Evolutionary conservation across 116 monocot species (phyloP).

Genomic region (Phalaenopsis hybrid): DNA sequence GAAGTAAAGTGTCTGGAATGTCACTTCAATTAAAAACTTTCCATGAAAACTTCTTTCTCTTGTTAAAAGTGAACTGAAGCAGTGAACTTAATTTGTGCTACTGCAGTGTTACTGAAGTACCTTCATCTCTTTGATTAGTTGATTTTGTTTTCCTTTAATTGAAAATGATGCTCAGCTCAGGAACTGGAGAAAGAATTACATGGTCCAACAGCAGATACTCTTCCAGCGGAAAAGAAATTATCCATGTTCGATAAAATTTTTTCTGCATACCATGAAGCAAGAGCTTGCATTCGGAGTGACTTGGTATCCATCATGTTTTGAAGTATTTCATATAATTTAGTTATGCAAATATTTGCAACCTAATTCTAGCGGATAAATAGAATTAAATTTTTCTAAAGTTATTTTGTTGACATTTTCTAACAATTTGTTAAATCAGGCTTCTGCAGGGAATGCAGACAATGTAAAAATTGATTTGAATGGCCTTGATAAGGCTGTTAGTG

Average conservation of each 20-base stretch:
- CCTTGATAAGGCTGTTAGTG: constrained; percentile 96
- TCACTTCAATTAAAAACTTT: neutral
- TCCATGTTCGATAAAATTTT: constrained; percentile 93
- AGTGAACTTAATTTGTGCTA: constrained; percentile 5
- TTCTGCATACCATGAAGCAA: constrained; percentile 95
- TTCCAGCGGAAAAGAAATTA: constrained; percentile 83
- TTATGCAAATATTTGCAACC: neutral
- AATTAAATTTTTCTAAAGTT: neutral
- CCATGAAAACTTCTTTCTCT: neutral
- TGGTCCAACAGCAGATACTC: constrained; percentile 45
- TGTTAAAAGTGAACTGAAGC: neutral
- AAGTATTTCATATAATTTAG: neutral
- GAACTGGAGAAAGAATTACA: constrained; percentile 94
- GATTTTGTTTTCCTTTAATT: constrained; percentile 6
- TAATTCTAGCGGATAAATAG: neutral
- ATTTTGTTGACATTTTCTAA: constrained; percentile 14
- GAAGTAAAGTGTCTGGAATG: neutral
- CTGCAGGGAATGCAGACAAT: constrained; percentile 81
- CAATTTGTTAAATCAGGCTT: constrained; percentile 42
- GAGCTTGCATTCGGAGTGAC: constrained; percentile 85
- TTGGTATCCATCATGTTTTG: constrained; percentile 47
- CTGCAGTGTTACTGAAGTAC: neutral
- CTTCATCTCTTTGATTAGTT: constrained; percentile 4
- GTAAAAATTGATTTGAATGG: constrained; percentile 97
- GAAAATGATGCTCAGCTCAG: constrained; percentile 68